Conservation (phyloP, 352 stramenopile genomes). For the Globisporangium uncinulatum region DNA sequence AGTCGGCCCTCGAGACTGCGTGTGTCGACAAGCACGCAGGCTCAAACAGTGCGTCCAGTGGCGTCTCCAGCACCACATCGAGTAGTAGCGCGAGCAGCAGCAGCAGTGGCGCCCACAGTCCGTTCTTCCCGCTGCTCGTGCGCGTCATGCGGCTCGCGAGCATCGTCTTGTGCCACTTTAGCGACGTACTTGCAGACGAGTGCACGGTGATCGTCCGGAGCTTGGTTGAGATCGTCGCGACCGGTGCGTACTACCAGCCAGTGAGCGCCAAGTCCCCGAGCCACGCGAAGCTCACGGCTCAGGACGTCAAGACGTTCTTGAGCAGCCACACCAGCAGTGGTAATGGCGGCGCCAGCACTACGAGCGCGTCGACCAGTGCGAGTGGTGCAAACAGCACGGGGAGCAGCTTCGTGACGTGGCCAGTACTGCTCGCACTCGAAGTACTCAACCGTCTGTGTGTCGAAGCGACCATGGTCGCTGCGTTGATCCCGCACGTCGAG, state of each 20-base stretch:
- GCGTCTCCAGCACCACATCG: constrained; percentile 17
- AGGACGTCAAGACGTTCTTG: constrained; percentile 70
- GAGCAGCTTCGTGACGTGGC: constrained; percentile 84
- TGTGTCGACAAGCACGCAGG: constrained; percentile 41
- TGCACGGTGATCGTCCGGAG: constrained; percentile 55
- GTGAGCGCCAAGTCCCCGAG: constrained; percentile 47
- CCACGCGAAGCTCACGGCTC: constrained; percentile 39
- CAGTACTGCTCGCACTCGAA: constrained; percentile 73
- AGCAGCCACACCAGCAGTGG: constrained; percentile 19
- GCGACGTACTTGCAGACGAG: constrained; percentile 53
- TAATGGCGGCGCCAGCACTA: constrained; percentile 9
- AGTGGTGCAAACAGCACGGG: constrained; percentile 16
- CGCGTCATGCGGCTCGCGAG: constrained; percentile 78
- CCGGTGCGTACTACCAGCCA: constrained; percentile 53
- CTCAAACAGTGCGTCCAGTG: not conserved
- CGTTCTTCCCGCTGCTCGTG: constrained; percentile 79
- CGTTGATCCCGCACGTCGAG: constrained; percentile 58
- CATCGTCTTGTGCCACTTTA: constrained; percentile 75
- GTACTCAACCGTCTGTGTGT: constrained; percentile 70
- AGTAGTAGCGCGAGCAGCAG: constrained; percentile 28
- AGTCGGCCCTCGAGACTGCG: constrained; percentile 63
- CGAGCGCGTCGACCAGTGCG: constrained; percentile 14
- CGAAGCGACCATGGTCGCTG: constrained; percentile 62
- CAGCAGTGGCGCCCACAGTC: constrained; percentile 9
- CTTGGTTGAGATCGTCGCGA: constrained; percentile 77